Evolutionary conservation across 805 yeast species (phyloP).

Genomic region (Myxozyma nipponensis): DNA sequence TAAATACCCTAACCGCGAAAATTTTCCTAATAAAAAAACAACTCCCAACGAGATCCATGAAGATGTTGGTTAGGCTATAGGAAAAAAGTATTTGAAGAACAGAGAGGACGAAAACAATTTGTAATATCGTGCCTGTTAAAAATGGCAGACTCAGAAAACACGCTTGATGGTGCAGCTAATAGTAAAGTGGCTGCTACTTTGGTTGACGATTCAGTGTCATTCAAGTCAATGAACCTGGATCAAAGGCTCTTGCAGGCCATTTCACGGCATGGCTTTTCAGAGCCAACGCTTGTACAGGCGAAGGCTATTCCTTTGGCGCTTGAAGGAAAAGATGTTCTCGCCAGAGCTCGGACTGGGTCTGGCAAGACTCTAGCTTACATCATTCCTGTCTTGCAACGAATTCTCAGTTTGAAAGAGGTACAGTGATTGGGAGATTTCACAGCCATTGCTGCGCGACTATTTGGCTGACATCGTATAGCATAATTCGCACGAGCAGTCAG

Average conservation of each 20-base stretch:
- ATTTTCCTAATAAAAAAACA: too few relatives aligned
- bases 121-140: too few relatives aligned
- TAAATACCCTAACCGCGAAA: too few relatives aligned
- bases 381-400: slow-evolving; percentile 78
- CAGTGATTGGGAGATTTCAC: neutral
- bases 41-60: too few relatives aligned
- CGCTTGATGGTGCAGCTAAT: too few relatives aligned
- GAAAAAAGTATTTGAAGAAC: too few relatives aligned
- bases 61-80: too few relatives aligned
- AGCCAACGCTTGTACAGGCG: slow-evolving; percentile 88
- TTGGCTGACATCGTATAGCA: too few relatives aligned
- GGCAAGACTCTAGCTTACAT: slow-evolving; percentile 92
- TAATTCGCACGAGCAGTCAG: slow-evolving; percentile 32
- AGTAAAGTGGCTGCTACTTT: neutral
- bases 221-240: slow-evolving; percentile 77
- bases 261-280: slow-evolving; percentile 64
- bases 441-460: slow-evolving; percentile 14
- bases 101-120: too few relatives aligned
- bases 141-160: too few relatives aligned
- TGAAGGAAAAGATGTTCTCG: slow-evolving; percentile 86
- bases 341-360: slow-evolving; percentile 92
- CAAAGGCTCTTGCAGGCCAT: slow-evolving; percentile 81
- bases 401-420: slow-evolving; percentile 43
- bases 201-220: slow-evolving; percentile 40
- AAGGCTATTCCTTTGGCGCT: slow-evolving; percentile 89